Percentiles rank a stretch among this genome's conserved stretches.
phyloP scores from a whole-genome alignment of 176 grass and related monocot genomes.

The Luzula sylvatica region DNA sequence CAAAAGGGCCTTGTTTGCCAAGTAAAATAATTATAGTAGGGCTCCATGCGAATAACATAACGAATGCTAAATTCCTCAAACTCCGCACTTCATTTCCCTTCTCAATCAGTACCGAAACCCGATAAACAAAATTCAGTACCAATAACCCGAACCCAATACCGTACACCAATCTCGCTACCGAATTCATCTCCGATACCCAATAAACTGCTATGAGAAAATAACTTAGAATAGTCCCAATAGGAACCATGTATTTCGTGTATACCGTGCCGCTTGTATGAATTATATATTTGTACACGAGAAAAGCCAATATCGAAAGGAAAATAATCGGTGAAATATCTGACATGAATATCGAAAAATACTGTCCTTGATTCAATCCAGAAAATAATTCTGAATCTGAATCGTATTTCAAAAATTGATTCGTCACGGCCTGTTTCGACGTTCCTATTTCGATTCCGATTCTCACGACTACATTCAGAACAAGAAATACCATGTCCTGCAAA shows the following conservation, averaged over 20 bases:
- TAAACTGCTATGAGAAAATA: constrained; percentile 51
- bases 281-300: constrained; percentile 36
- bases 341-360: constrained; percentile 27
- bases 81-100: constrained; percentile 28
- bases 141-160: constrained; percentile 56
- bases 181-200: constrained; percentile 69
- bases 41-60: constrained; percentile 73
- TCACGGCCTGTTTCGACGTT: constrained; percentile 69
- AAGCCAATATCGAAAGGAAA: constrained; percentile 42
- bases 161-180: constrained; percentile 62
- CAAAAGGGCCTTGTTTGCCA: constrained; percentile 78
- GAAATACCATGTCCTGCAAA: constrained; percentile 59
- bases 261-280: constrained; percentile 18
- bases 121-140: constrained; percentile 35
- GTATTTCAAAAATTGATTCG: constrained; percentile 40
- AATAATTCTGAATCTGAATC: constrained; percentile 22
- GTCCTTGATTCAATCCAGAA: constrained; percentile 27
- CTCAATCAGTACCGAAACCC: constrained; percentile 23
- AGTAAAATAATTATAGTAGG: constrained; percentile 81
- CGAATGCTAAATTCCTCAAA: constrained; percentile 35
- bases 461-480: constrained; percentile 58
- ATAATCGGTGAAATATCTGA: constrained; percentile 47
- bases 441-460: constrained; percentile 67
- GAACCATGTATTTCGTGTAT: constrained; percentile 44
- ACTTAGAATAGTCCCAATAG: constrained; percentile 42